Conservation (phyloP, 2,329 filamentous ascomycete genomes). For the Ceratocystis papillata region DNA sequence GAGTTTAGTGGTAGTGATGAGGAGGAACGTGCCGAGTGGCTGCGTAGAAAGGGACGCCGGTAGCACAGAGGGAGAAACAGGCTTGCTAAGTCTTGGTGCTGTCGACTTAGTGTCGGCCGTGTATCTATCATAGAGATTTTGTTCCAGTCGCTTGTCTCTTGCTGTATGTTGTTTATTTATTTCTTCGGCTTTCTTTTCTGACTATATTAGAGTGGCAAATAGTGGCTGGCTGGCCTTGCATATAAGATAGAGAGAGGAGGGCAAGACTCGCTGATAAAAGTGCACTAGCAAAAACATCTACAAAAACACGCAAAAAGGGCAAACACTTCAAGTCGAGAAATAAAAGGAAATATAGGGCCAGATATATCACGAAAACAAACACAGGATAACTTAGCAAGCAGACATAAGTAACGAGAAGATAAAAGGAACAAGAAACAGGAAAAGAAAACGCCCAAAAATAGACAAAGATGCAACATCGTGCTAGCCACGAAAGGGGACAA, state of each 20-base stretch:
- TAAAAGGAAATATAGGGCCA: constrained; percentile 12
- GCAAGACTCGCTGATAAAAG: background rate
- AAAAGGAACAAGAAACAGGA: constrained; percentile 8
- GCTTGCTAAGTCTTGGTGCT: background rate
- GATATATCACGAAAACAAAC: constrained; percentile 8
- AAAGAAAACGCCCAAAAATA: constrained; percentile 18
- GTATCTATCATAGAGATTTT: constrained; percentile 7
- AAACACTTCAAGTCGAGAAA: constrained; percentile 11
- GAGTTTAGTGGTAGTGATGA: constrained; percentile 56
- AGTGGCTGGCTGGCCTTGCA: background rate
- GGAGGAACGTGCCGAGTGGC: constrained; percentile 52
- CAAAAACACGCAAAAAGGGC: background rate
- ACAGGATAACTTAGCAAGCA: constrained; percentile 11
- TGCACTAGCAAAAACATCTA: background rate
- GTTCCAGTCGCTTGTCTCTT: constrained; percentile 5
- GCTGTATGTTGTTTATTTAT: background rate
- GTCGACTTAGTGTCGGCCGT: background rate
- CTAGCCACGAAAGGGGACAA: constrained; percentile 4
- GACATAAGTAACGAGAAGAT: constrained; percentile 1
- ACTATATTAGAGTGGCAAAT: background rate
- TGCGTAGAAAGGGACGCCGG: constrained; percentile 37
- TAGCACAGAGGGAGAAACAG: background rate
- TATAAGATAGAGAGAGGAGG: background rate
- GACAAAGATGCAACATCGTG: constrained; percentile 9
- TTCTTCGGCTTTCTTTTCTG: constrained; percentile 2